Conservation (phyloP, 306 rosid genomes). For the Acacia crassicarpa region DNA sequence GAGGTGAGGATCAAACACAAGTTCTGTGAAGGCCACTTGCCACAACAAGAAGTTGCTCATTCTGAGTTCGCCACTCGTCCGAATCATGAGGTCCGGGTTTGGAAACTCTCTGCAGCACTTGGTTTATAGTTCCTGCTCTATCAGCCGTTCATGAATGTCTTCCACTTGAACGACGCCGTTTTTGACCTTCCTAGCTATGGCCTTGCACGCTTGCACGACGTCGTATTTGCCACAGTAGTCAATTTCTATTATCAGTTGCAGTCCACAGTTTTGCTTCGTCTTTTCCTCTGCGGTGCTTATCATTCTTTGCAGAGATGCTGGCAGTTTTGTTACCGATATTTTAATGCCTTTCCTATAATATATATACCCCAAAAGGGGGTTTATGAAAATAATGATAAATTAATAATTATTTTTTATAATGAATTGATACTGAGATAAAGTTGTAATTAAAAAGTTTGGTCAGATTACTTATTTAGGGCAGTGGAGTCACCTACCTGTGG, state of each 20-base stretch:
- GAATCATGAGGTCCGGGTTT: conserved; percentile 70
- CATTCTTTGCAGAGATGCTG: conserved; percentile 38
- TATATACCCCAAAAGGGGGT: not conserved
- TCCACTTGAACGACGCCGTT: conserved; percentile 46
- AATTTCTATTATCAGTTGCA: conserved; percentile 65
- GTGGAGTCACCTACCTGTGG: not conserved
- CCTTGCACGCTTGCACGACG: conserved; percentile 74
- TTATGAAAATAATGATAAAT: too few relatives aligned
- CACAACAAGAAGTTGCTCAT: conserved; percentile 83
- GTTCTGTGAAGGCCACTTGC: conserved; percentile 82
- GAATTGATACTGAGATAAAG: not conserved
- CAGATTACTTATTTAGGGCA: too few relatives aligned
- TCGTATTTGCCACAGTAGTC: conserved; percentile 81
- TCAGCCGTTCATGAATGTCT: conserved; percentile 56
- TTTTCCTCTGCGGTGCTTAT: conserved; percentile 45
- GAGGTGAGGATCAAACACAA: conserved; percentile 48
- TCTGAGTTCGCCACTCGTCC: conserved; percentile 84
- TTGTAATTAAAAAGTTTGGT: too few relatives aligned
- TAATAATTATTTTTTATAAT: too few relatives aligned
- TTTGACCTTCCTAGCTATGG: conserved; percentile 52
- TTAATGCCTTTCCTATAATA: conserved; percentile 50
- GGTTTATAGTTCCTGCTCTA: conserved; percentile 75
- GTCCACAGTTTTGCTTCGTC: conserved; percentile 42
- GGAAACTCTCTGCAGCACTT: conserved; percentile 74
- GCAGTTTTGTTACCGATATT: conserved; percentile 64